phyloP scores from a whole-genome alignment of 2,329 filamentous ascomycete genomes.

The Coniochaeta ligniaria region DNA sequence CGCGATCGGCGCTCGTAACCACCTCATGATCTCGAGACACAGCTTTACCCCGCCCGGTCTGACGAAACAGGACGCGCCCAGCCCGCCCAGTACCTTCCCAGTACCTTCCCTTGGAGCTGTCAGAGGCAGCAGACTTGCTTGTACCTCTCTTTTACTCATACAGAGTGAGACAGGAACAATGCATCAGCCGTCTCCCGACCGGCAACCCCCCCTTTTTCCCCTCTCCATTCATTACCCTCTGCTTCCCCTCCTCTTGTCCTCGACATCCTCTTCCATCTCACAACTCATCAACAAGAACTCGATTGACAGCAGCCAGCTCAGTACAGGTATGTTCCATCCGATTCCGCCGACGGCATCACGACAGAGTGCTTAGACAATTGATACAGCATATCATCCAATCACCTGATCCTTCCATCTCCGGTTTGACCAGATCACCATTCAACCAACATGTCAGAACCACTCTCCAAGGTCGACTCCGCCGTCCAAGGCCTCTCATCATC shows the following conservation, averaged over 20 bases:
- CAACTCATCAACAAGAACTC: conserved; percentile 2
- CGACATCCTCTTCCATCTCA: conserved; percentile 8
- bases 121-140: not conserved
- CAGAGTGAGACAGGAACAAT: conserved; percentile 14
- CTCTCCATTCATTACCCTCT: conserved; percentile 5
- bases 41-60: conserved; percentile 37
- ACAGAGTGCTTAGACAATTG: not conserved
- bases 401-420: conserved; percentile 6
- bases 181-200: conserved; percentile 8
- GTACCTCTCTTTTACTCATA: not conserved
- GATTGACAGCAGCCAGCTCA: not conserved
- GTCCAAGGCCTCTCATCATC: conserved; percentile 69
- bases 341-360: not conserved
- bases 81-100: not conserved
- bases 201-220: conserved; percentile 3
- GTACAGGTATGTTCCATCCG: not conserved
- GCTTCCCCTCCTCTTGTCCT: conserved; percentile 7
- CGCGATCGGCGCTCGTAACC: conserved; percentile 6
- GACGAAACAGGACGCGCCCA: conserved; percentile 24
- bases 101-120: not conserved
- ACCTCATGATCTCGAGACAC: conserved; percentile 10
- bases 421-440: conserved; percentile 8
- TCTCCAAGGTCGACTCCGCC: conserved; percentile 88
- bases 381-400: not conserved
- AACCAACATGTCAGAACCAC: conserved; percentile 42